Evolutionary conservation across 352 stramenopile genomes (phyloP).

Genomic region (Phytopythium ostracodes): DNA sequence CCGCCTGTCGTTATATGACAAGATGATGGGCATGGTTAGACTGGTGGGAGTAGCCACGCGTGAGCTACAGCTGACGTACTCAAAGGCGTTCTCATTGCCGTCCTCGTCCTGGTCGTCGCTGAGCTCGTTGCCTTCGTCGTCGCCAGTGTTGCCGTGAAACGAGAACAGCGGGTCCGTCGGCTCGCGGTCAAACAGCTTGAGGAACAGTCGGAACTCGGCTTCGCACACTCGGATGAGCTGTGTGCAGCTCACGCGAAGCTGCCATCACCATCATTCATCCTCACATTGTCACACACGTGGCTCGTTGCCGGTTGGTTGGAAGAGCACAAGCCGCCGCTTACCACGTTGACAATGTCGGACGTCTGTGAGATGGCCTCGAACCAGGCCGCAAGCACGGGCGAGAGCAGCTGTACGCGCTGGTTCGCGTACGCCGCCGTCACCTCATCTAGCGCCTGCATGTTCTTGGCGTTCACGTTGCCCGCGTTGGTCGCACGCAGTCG

Average conservation of each 20-base stretch:
- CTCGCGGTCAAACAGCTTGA: constrained; percentile 62
- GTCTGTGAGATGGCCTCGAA: constrained; percentile 47
- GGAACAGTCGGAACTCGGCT: constrained; percentile 68
- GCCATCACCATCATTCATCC: neutral
- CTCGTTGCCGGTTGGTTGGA: too few relatives aligned
- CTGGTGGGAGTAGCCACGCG: too few relatives aligned
- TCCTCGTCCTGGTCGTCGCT: constrained; percentile 31
- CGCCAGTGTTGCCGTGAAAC: constrained; percentile 13
- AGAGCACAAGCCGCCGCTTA: constrained; percentile 4
- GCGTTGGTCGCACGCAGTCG: constrained; percentile 29
- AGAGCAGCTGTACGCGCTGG: constrained; percentile 57
- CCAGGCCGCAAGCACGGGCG: constrained; percentile 40
- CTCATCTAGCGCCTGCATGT: constrained; percentile 42
- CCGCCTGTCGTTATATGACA: constrained; percentile 33
- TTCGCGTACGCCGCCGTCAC: constrained; percentile 53
- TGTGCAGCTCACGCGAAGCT: constrained; percentile 61
- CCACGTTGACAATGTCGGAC: constrained; percentile 70
- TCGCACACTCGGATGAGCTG: constrained; percentile 72
- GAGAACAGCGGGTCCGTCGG: constrained; percentile 54
- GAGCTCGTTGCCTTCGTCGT: constrained; percentile 20
- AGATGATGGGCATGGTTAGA: too few relatives aligned
- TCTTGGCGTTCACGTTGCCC: constrained; percentile 27
- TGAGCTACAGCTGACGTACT: constrained; percentile 51
- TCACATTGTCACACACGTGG: neutral
- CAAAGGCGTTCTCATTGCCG: constrained; percentile 52